These are phyloP conservation scores for Blastobotrys attinorum DNA, from an alignment of 805 yeast genomes.

Conservation along the genomic window DNA sequence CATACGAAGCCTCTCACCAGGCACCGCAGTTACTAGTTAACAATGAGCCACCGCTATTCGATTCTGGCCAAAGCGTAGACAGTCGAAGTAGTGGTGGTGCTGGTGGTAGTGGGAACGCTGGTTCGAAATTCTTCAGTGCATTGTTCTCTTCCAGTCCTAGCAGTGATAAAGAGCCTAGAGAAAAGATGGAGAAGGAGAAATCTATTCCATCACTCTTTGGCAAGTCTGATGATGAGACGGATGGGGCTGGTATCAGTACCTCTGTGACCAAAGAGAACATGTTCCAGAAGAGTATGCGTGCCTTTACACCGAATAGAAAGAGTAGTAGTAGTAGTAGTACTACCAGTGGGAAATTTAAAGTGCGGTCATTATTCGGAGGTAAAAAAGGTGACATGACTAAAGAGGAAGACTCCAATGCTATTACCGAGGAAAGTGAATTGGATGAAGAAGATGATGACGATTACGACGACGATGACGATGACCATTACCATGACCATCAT, in stretches of 20 bases:
- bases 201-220: constrained; percentile 20
- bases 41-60: background rate
- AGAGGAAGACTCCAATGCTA: constrained; percentile 11
- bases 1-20: background rate
- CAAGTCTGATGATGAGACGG: constrained; percentile 11
- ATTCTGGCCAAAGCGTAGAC: constrained; percentile 3
- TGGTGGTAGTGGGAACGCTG: background rate
- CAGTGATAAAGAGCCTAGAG: background rate
- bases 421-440: constrained; percentile 10
- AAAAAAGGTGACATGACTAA: constrained; percentile 12
- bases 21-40: background rate
- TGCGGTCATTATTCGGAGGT: constrained; percentile 19
- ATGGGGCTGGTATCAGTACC: constrained; percentile 7
- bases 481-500: too few relatives aligned
- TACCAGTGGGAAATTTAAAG: constrained; percentile 14
- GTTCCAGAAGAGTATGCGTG: constrained; percentile 20
- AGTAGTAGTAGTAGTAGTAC: constrained; percentile 8
- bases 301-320: constrained; percentile 13
- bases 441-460: background rate
- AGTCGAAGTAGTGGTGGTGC: constrained; percentile 7
- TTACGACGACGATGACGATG: background rate
- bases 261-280: constrained; percentile 14
- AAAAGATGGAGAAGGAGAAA: constrained; percentile 7
- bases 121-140: constrained; percentile 13
- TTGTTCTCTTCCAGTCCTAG: constrained; percentile 10